phyloP scores from a whole-genome alignment of 1,284 basidiomycete genomes.

The Fistulina hepatica region DNA sequence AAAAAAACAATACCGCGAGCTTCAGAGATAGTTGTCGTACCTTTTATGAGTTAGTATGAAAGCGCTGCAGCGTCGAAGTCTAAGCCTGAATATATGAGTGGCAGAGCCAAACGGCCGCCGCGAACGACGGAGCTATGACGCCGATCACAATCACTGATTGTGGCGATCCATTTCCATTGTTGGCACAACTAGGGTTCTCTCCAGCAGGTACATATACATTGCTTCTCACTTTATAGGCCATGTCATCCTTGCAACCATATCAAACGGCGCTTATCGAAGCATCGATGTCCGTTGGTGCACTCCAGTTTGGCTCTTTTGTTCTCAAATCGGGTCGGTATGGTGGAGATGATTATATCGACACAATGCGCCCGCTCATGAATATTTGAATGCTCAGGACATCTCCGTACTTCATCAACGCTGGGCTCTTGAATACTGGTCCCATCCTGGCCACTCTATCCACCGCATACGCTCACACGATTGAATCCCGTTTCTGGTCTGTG shows the following conservation, averaged over 20 bases:
- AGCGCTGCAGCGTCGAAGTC: no score
- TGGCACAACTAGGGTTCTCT: no score
- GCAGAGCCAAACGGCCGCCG: no score
- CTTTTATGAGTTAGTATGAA: no score
- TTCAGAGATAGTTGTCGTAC: no score
- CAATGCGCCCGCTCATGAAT: neutral
- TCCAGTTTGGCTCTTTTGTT: conserved; percentile 86
- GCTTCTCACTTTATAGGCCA: conserved; percentile 6
- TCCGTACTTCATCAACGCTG: conserved; percentile 97
- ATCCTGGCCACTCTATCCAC: conserved; percentile 72
- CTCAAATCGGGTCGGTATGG: conserved; percentile 89
- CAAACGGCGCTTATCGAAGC: conserved; percentile 33
- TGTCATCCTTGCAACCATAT: conserved; percentile 15
- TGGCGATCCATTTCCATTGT: no score
- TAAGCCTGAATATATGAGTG: no score
- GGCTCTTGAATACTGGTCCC: conserved; percentile 75
- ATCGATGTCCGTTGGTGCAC: conserved; percentile 47
- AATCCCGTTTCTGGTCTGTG: conserved; percentile 30
- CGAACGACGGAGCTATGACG: no score
- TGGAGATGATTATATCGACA: neutral
- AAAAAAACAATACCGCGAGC: no score
- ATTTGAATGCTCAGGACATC: conserved; percentile 48
- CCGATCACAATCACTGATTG: no score
- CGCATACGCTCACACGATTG: conserved; percentile 84
- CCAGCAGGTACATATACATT: no score